Percentiles rank a stretch among this genome's conserved stretches.
Conservation (phyloP, 1,284 basidiomycete species). For the Sporisorium exsertum region DNA sequence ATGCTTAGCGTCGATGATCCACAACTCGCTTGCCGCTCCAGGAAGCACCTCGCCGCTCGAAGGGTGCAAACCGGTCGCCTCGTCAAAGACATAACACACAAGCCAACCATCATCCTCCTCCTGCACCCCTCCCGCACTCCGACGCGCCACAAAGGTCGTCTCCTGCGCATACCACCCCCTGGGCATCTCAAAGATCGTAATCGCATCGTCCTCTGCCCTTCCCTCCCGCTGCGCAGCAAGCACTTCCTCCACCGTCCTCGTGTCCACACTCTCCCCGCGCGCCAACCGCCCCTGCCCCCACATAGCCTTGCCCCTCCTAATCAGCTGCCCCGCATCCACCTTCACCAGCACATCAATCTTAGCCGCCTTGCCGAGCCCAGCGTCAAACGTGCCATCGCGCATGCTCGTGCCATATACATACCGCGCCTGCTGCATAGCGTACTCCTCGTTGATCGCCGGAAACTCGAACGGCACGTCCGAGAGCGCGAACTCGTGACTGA, state of each 20-base stretch:
- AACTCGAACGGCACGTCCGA: constrained; percentile 73
- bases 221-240: constrained; percentile 62
- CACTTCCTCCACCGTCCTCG: constrained; percentile 69
- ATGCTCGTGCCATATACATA: constrained; percentile 70
- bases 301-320: constrained; percentile 63
- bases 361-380: constrained; percentile 71
- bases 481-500: constrained; percentile 71
- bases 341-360: constrained; percentile 73
- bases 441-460: constrained; percentile 69
- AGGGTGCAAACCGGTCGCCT: constrained; percentile 66
- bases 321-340: constrained; percentile 70
- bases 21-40: constrained; percentile 70
- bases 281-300: constrained; percentile 48
- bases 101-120: constrained; percentile 72
- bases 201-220: constrained; percentile 24
- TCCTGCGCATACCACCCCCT: constrained; percentile 71
- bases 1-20: constrained; percentile 71
- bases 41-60: constrained; percentile 68
- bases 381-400: constrained; percentile 70
- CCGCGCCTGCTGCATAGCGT: constrained; percentile 68
- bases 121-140: neutral
- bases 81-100: constrained; percentile 72
- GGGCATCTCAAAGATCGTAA: constrained; percentile 71
- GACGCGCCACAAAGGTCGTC: constrained; percentile 70
- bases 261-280: constrained; percentile 69